phyloP scores from a whole-genome alignment of 345 rosid genomes.

The Pistacia vera region DNA sequence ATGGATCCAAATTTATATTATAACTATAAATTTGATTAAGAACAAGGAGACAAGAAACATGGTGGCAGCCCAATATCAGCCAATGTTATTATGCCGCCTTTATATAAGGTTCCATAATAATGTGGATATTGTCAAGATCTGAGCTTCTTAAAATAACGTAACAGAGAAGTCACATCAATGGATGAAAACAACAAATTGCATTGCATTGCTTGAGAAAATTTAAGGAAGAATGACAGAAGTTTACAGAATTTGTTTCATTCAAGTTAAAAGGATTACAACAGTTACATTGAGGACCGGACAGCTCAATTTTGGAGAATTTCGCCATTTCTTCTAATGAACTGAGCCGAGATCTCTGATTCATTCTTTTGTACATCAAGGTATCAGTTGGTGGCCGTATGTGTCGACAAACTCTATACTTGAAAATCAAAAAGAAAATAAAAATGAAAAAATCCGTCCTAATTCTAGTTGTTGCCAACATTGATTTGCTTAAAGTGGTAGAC shows the following conservation, averaged over 20 bases:
- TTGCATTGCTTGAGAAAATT: background rate
- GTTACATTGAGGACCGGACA: conserved; percentile 7
- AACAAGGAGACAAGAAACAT: too few relatives aligned
- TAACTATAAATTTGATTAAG: too few relatives aligned
- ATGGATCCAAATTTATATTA: too few relatives aligned
- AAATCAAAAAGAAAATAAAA: background rate
- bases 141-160: too few relatives aligned
- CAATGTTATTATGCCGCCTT: too few relatives aligned
- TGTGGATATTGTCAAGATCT: too few relatives aligned
- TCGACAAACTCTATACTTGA: conserved; percentile 8
- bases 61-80: too few relatives aligned
- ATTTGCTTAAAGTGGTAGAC: conserved; percentile 10
- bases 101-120: too few relatives aligned
- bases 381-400: background rate
- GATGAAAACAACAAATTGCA: background rate
- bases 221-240: background rate
- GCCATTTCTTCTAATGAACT: conserved; percentile 10
- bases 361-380: conserved; percentile 19
- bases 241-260: conserved; percentile 5
- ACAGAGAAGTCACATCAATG: background rate
- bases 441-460: conserved; percentile 6
- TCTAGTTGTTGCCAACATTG: background rate
- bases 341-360: background rate
- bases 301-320: conserved; percentile 2
- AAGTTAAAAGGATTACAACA: conserved; percentile 19